A percentile compares a stretch with the other conserved stretches of the same genome.
These are phyloP conservation scores for Wickerhamiella siamensis DNA, from an alignment of 805 yeast genomes.

Conservation along the genomic window DNA sequence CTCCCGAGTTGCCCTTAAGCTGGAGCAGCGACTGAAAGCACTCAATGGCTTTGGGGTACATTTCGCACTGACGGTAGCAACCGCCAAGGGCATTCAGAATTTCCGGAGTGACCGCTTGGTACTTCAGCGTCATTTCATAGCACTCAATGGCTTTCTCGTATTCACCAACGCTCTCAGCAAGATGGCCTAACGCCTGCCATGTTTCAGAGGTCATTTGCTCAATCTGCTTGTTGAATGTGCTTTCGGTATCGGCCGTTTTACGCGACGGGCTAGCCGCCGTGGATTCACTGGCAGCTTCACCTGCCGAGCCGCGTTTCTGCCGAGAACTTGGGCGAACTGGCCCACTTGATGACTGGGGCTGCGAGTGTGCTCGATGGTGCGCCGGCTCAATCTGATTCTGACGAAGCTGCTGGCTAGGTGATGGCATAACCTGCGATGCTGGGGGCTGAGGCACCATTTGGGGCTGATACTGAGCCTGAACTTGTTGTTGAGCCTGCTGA, in stretches of 20 bases:
- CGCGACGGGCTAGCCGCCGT: constrained; percentile 1
- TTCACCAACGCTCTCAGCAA: constrained; percentile 82
- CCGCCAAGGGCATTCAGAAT: constrained; percentile 79
- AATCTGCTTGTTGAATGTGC: constrained; percentile 13
- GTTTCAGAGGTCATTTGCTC: constrained; percentile 35
- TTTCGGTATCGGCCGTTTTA: not conserved
- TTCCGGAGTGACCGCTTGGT: constrained; percentile 72
- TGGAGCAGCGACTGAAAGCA: constrained; percentile 76
- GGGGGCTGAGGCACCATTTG: constrained; percentile 1
- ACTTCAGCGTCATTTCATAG: constrained; percentile 75
- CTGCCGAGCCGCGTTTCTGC: no score
- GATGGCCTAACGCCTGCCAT: constrained; percentile 78
- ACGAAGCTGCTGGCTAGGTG: no score
- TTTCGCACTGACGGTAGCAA: constrained; percentile 74
- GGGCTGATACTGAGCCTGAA: not conserved
- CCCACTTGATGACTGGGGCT: no score
- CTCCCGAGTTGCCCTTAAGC: constrained; percentile 77
- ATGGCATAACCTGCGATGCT: no score
- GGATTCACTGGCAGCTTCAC: no score
- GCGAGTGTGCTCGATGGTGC: no score
- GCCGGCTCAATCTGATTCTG: no score
- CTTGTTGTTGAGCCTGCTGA: constrained; percentile 1
- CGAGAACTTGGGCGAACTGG: no score
- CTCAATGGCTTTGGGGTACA: constrained; percentile 89
- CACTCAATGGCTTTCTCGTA: constrained; percentile 79